phyloP scores from a whole-genome alignment of 2,329 filamentous ascomycete genomes.

The Ophiostoma angusticollis region DNA sequence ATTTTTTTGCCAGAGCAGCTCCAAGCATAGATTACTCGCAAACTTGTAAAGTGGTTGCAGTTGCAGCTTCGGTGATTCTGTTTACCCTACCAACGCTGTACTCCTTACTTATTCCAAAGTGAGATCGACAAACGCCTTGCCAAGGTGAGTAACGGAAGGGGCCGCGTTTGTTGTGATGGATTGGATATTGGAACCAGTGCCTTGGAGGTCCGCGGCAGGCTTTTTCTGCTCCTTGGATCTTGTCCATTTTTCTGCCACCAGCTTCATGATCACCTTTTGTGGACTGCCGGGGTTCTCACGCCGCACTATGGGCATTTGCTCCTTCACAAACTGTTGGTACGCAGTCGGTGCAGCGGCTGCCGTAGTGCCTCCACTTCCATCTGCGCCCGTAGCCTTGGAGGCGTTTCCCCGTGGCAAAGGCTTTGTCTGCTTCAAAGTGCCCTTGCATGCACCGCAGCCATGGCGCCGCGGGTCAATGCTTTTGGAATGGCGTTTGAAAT shows the following conservation, averaged over 20 bases:
- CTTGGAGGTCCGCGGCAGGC: constrained; percentile 9
- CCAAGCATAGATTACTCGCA: too few relatives aligned
- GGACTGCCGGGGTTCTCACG: constrained; percentile 41
- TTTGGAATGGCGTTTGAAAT: constrained; percentile 75
- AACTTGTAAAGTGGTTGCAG: too few relatives aligned
- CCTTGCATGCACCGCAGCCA: constrained; percentile 66
- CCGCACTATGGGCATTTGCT: constrained; percentile 51
- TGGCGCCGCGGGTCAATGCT: constrained; percentile 64
- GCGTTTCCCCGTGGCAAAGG: constrained; percentile 49
- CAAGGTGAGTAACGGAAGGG: constrained; percentile 8
- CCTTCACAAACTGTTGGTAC: constrained; percentile 47
- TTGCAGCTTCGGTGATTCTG: too few relatives aligned
- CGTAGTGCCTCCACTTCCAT: constrained; percentile 4
- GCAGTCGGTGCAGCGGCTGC: constrained; percentile 19
- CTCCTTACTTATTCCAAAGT: constrained; percentile 5
- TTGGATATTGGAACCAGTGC: constrained; percentile 11
- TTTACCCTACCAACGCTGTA: too few relatives aligned
- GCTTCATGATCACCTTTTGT: constrained; percentile 57
- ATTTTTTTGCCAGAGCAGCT: too few relatives aligned
- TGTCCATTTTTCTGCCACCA: constrained; percentile 51
- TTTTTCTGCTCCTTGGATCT: constrained; percentile 22
- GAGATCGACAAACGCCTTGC: constrained; percentile 12
- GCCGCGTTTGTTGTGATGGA: neutral
- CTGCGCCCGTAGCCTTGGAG: neutral
- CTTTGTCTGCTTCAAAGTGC: constrained; percentile 60